These are phyloP conservation scores for Trifolium fragiferum DNA, from an alignment of 306 rosid species.

Conservation along the genomic window DNA sequence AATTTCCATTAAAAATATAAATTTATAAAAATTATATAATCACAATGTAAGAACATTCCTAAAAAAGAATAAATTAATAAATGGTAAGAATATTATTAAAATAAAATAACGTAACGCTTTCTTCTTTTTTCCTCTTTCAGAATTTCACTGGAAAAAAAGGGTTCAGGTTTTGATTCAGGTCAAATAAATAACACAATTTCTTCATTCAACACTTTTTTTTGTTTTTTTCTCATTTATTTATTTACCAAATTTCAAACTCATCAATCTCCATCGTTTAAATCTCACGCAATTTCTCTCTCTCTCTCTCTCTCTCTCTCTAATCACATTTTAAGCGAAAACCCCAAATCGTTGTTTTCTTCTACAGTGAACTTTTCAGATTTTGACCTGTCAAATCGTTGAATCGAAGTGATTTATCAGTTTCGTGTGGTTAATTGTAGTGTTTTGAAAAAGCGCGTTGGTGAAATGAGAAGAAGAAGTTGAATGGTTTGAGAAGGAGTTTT, in stretches of 20 bases:
- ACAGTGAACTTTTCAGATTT: conserved; percentile 35
- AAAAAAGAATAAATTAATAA: too few relatives aligned
- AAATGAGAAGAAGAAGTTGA: conserved; percentile 50
- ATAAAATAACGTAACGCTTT: neutral
- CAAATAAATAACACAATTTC: neutral
- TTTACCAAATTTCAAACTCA: conserved; percentile 30
- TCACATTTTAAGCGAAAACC: conserved; percentile 37
- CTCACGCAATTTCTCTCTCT: conserved; percentile 25
- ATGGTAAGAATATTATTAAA: too few relatives aligned
- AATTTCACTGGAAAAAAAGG: neutral
- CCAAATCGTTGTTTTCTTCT: conserved; percentile 17
- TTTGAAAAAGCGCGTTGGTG: conserved; percentile 16
- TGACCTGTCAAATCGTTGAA: conserved; percentile 39
- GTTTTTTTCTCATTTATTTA: neutral
- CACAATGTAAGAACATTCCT: too few relatives aligned
- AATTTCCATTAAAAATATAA: too few relatives aligned
- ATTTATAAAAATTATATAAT: too few relatives aligned
- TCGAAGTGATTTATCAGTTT: conserved; percentile 38
- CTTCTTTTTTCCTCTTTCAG: neutral
- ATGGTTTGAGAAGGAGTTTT: conserved; percentile 38
- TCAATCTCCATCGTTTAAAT: conserved; percentile 45
- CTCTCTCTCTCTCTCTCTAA: neutral
- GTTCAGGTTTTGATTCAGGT: neutral
- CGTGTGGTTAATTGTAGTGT: conserved; percentile 36
- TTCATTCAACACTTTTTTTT: neutral